These are phyloP conservation scores for Leishmania gerbilli DNA, from an alignment of 208 protist genomes.

Conservation along the genomic window DNA sequence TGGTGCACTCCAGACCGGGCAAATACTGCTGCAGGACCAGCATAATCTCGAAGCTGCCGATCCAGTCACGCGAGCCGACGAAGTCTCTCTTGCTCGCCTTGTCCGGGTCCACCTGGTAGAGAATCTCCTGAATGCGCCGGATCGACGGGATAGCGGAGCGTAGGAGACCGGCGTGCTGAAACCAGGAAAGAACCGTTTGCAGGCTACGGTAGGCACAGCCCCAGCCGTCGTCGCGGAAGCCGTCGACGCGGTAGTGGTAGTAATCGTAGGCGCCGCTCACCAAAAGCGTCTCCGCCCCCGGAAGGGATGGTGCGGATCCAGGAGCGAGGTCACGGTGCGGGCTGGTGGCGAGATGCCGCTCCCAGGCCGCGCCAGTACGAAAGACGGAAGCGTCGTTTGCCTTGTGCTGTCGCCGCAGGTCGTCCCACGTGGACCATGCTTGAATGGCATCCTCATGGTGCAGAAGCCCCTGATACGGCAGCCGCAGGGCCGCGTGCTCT, in stretches of 20 bases:
- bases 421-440: conserved; percentile 30
- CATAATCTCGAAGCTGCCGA: conserved; percentile 94
- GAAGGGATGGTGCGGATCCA: conserved; percentile 19
- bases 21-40: conserved; percentile 86
- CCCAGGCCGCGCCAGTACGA: conserved; percentile 51
- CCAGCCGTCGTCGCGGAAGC: conserved; percentile 94
- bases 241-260: conserved; percentile 95
- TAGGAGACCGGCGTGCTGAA: conserved; percentile 63
- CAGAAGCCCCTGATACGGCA: conserved; percentile 47
- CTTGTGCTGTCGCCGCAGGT: conserved; percentile 6
- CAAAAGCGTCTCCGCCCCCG: conserved; percentile 43
- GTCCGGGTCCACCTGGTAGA: conserved; percentile 73
- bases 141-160: conserved; percentile 55
- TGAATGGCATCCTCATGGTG: conserved; percentile 33
- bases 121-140: conserved; percentile 85
- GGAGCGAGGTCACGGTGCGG: conserved; percentile 46
- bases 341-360: conserved; percentile 56
- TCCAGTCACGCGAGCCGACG: conserved; percentile 94
- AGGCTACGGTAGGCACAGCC: conserved; percentile 95
- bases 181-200: conserved; percentile 89
- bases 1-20: conserved; percentile 82
- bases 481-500: conserved; percentile 61
- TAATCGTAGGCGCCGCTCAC: conserved; percentile 92
- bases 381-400: not conserved
- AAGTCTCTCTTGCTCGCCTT: conserved; percentile 85